phyloP scores from a whole-genome alignment of 352 stramenopile genomes.

The Phytophthora syringae region DNA sequence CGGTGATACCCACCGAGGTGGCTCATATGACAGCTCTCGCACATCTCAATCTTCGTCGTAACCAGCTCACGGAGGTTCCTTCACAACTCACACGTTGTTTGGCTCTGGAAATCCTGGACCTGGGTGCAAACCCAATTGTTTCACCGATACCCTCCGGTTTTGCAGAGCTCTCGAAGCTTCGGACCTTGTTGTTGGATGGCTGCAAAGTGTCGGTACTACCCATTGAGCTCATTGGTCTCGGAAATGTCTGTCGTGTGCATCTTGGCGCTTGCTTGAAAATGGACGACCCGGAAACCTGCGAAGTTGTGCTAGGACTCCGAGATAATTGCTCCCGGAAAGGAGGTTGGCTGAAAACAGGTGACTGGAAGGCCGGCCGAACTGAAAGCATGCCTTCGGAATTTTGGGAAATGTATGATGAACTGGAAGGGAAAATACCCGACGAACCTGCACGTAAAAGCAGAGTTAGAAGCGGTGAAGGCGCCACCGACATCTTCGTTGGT shows the following conservation, averaged over 20 bases:
- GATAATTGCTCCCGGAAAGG: slow-evolving; percentile 57
- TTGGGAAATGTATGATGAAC: slow-evolving; percentile 26
- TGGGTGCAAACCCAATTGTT: slow-evolving; percentile 66
- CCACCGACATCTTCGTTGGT: slow-evolving; percentile 21
- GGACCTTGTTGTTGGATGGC: slow-evolving; percentile 72
- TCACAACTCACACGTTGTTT: slow-evolving; percentile 50
- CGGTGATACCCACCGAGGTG: slow-evolving; percentile 47
- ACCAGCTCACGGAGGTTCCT: slow-evolving; percentile 57
- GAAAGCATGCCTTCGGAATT: slow-evolving; percentile 35
- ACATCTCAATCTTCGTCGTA: slow-evolving; percentile 74
- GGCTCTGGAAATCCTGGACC: slow-evolving; percentile 72
- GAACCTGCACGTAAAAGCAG: slow-evolving; percentile 32
- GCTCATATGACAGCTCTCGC: slow-evolving; percentile 63
- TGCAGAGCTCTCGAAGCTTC: slow-evolving; percentile 52
- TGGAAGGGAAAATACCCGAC: slow-evolving; percentile 33
- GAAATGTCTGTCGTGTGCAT: slow-evolving; percentile 59
- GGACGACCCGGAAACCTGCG: slow-evolving; percentile 73
- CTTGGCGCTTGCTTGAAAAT: slow-evolving; percentile 59
- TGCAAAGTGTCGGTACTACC: slow-evolving; percentile 58
- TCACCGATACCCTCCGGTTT: slow-evolving; percentile 52
- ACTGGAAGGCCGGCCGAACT: slow-evolving; percentile 28
- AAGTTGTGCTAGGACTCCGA: slow-evolving; percentile 63
- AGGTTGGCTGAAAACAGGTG: slow-evolving; percentile 68
- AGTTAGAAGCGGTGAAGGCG: slow-evolving; percentile 23
- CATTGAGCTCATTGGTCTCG: slow-evolving; percentile 67